Percentiles rank a stretch among this genome's conserved stretches.
Conservation (phyloP, 176 grass and related monocot species). For the Leersia perrieri region DNA sequence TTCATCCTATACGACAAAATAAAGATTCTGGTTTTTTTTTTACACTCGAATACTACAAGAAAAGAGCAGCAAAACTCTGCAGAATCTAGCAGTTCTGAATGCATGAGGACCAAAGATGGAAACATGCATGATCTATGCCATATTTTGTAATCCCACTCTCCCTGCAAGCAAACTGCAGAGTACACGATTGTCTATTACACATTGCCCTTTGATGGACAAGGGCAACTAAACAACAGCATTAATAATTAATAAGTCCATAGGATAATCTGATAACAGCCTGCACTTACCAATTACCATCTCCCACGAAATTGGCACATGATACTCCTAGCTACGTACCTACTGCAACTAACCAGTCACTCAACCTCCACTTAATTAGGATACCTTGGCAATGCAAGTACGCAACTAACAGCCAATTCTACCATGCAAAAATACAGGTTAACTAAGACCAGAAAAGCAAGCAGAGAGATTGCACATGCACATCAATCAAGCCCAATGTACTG, state of each 20-base stretch:
- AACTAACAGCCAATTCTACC: neutral
- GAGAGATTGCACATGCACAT: neutral
- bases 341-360: neutral
- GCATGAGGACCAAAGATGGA: neutral
- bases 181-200: neutral
- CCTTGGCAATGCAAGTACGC: neutral
- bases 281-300: neutral
- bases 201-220: neutral
- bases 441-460: neutral
- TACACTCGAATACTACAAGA: neutral
- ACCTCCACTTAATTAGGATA: neutral
- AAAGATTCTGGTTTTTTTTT: neutral
- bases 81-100: neutral
- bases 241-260: neutral
- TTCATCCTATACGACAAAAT: neutral
- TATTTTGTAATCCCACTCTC: neutral
- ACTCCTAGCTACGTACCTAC: neutral
- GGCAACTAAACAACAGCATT: neutral
- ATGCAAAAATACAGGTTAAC: neutral
- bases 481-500: neutral
- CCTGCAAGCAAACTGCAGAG: neutral
- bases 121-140: neutral
- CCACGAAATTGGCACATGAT: neutral
- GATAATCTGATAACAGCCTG: neutral
- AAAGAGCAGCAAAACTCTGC: neutral